Evolutionary conservation across 2,329 filamentous ascomycete species (phyloP), one percentile per base, ranked within the genome.

Genomic region (Pseudodiploospora longispora): DNA sequence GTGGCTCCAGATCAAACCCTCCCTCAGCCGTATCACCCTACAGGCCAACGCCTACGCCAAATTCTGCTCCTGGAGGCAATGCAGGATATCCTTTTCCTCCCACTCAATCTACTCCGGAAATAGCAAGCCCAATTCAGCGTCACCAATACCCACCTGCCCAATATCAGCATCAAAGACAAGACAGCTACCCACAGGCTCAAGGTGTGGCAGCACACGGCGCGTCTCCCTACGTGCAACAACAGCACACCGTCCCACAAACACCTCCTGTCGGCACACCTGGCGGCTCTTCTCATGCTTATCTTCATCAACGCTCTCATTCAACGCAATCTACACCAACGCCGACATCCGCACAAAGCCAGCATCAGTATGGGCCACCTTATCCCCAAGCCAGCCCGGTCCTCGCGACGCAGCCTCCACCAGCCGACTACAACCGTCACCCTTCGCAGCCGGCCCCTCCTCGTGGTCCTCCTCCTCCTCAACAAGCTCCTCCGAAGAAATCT

Each of bases 311-410:
- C 53, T 78, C 78, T 36, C 74, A 74, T 44, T 82, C 78, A 27
- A 65, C 72, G 5, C 75, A 81, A 44, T 81, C 78, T 9, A 74
- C 71, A 28, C 66, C 76, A 8, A 82, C 79, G 32, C 78, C 78
- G n/a, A 80, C 76, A 6, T 80, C 78, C 34, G 73, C 77, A 10
- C 77, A 80, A 38, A 75, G 73, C 55, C 77, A 81, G 59, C 73
- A 73, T 38, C 69, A 70, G 6, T 77, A 72, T 52, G 71, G 71
- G 9, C 60, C 65, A 43, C 67, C 72, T 29, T 76, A 73, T 50
- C 60, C 58, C 27, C 75, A 77, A 48, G 70, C 69, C 34, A 82
- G 78, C 52, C 78, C 78, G 39, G 60, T 73, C 36, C 59, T 66
- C 36, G 59, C 68, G 31, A 59, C 69, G 31, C 72, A 71, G 46